Evolutionary conservation across 2,329 filamentous ascomycete genomes (phyloP), one percentile per base, ranked within the genome.

Genomic region (Trichoderma atrobrunneum): DNA sequence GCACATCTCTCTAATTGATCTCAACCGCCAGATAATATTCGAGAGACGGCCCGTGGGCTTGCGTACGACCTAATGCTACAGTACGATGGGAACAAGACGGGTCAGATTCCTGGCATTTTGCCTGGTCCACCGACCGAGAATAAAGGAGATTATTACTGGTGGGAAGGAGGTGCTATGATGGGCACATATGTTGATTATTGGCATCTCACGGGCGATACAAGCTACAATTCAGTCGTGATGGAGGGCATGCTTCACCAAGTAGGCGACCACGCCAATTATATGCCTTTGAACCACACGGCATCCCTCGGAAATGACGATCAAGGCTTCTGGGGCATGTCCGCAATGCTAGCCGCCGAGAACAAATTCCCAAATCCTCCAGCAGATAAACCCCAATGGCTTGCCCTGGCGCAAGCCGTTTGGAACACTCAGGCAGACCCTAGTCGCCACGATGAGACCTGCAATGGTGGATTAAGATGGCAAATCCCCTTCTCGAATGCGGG

Each of bases 391-490:
- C 84, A 89, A 74, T 92, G 90, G 87, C 81, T 91, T 16, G 86
- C 90, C 1, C 85, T 94, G 5, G 91, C 89, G 0, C 89, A 93
- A 79, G 90, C 89, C 57, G 91, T 93, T 5, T 95, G 88, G 78
- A 90, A 92, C 75, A 88, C 88, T 1, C 85, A 87, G 72, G 89
- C 87, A 0, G 76, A 81, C 60, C 82, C 85, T 14, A 86, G 91
- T 57, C 92, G 93, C 83, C 91, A 94, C 77, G 87, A 85, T 7
- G 79, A 85, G 0, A 85, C 84, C 2, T 95, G 93, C 76, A 84
- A 85, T 26, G 92, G 92, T 74, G 93, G 92, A 11, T 78, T 95
- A 76, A 85, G 92, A 76, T 94, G 92, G 92, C 93, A 96, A 83
- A 92, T 95, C 73, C 93, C 90, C 71, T 84, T 88, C 1, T 90